A percentile compares a stretch with the other conserved stretches of the same genome.
These are phyloP conservation scores for Knoxdaviesia capensis DNA, from an alignment of 2,329 filamentous ascomycete genomes.

Conservation along the genomic window DNA sequence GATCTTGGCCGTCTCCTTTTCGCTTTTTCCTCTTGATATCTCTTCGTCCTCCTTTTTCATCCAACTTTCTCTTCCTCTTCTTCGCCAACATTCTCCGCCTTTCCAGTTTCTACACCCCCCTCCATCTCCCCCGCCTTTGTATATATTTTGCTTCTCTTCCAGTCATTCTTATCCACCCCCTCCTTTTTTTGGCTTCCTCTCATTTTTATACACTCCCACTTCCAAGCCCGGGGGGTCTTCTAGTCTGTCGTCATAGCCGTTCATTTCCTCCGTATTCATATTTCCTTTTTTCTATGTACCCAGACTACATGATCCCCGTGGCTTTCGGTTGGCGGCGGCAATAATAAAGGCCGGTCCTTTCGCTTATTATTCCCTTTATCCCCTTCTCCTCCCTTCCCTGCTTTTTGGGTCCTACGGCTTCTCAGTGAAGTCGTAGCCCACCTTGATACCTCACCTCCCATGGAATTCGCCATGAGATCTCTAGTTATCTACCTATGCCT, in stretches of 20 bases:
- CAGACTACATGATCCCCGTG: too few species aligned
- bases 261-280: too few species aligned
- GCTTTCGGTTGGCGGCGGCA: too few species aligned
- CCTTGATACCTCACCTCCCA: not conserved
- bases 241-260: too few species aligned
- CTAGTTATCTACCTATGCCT: constrained; percentile 3
- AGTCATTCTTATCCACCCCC: too few species aligned
- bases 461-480: constrained; percentile 1
- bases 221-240: too few species aligned
- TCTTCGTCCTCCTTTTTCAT: not conserved
- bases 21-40: not conserved
- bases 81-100: not conserved
- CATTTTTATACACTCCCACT: too few species aligned
- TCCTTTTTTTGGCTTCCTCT: too few species aligned
- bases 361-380: not conserved
- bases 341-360: not conserved
- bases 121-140: constrained; percentile 3
- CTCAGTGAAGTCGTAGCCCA: too few species aligned
- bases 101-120: not conserved
- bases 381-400: not conserved
- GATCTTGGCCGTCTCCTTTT: not conserved
- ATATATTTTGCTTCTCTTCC: not conserved
- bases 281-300: too few species aligned
- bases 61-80: not conserved
- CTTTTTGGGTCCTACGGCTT: not conserved